Evolutionary conservation across 257 asterid species (phyloP), one percentile per base, ranked within the genome.

Genomic region (Nicotiana knightiana): DNA sequence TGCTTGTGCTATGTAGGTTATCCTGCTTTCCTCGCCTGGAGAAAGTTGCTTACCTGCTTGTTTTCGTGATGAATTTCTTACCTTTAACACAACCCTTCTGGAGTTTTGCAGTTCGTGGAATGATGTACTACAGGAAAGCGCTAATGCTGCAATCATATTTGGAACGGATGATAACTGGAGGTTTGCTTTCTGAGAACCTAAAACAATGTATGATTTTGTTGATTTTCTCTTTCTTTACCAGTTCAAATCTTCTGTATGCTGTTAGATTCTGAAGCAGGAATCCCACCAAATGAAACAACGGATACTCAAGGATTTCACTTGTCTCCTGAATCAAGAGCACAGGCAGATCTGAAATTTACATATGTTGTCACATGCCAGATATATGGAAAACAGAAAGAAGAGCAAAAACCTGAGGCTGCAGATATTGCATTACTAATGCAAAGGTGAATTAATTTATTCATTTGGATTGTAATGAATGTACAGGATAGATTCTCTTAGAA

Each of bases 101-200:
- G 87, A 82, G 61, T 63, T 58, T 35, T 87, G 84, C 93, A 96
- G 99, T 96, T 81, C 97, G 99, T 78, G 99, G 99, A 81, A 96
- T 96, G 98, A 96, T 96, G 99, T 96, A 96, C 92, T 96, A 96
- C 86, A 89, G 99, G 88, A 96, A 96, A 87, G 99, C 99, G 63
- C 92, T 96, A 76, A 91, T 96, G 95, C 99, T 96, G 84, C 97
- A 96, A 90, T 88, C 97, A 11, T 92, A 92, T 90, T 85, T 96
- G 86, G 99, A 96, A 85, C 84, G 87, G 85, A 87, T 89, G 86
- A 85, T 88, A 13, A 53, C 82, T 85, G 94, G 94, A 89, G 99
- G 99, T 96, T 82, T 86, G 96, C 64, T 55, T 68, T 39, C 53
- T 30, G 62, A 70, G 70, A 62, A 48, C 43, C 79, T 24, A 26